These are phyloP conservation scores for Wallacemonas rigidus DNA, from an alignment of 208 protist genomes.

Conservation along the genomic window DNA sequence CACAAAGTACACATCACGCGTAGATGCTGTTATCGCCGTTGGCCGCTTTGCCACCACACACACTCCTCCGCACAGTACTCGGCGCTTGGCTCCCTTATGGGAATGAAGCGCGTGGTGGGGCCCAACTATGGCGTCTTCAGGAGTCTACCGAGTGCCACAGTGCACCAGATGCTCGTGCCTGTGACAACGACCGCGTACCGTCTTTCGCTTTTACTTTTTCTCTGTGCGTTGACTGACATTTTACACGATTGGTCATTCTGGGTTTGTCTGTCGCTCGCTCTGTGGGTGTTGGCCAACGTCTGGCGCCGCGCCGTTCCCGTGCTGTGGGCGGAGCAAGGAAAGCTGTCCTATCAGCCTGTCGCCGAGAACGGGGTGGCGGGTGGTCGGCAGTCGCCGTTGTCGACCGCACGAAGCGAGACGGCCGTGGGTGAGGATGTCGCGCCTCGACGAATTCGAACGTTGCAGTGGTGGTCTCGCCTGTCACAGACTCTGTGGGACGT, in stretches of 20 bases:
- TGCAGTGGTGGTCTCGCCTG: conserved; percentile 3
- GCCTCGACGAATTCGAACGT: not conserved
- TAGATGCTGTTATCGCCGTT: too few species aligned
- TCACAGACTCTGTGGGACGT: not conserved
- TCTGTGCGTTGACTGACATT: not conserved
- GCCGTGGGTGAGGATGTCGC: not conserved
- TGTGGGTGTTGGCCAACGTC: conserved; percentile 1
- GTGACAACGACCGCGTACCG: not conserved
- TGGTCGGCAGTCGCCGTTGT: too few species aligned
- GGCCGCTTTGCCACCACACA: too few species aligned
- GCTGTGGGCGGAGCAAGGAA: conserved; percentile 5
- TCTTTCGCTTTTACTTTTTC: conserved; percentile 11
- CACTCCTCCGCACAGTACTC: not conserved
- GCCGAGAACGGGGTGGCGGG: too few species aligned
- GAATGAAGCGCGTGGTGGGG: not conserved
- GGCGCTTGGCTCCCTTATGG: not conserved
- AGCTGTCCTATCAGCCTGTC: not conserved
- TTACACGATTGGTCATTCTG: conserved; percentile 2
- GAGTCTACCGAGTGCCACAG: not conserved
- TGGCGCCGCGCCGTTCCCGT: conserved; percentile 3
- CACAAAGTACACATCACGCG: too few species aligned
- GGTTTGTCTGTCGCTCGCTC: not conserved
- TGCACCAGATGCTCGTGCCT: conserved; percentile 5
- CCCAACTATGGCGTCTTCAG: conserved; percentile 3
- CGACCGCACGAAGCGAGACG: not conserved